A percentile compares a stretch with the other conserved stretches of the same genome.
Conservation (phyloP, 1,284 basidiomycete species). For the Cryptococcus floricola region DNA sequence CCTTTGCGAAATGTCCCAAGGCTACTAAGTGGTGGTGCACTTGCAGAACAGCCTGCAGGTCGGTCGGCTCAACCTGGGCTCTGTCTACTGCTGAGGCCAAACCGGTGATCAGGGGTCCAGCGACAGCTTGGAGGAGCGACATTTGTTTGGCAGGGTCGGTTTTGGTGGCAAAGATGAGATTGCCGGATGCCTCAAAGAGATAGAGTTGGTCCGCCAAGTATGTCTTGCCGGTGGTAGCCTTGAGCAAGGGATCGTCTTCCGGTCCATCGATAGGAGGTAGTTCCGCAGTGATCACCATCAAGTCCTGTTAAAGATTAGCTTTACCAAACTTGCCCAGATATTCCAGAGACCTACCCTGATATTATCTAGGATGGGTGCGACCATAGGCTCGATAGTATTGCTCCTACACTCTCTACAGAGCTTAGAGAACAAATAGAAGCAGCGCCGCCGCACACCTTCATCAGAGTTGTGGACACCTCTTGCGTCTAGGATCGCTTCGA, state of each 20-base stretch:
- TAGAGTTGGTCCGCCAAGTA: conserved; percentile 90
- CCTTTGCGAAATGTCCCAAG: conserved; percentile 90
- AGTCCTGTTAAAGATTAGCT: conserved; percentile 41
- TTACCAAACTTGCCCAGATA: background rate
- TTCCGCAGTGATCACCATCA: conserved; percentile 52
- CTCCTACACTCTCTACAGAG: conserved; percentile 82
- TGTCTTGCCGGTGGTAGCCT: conserved; percentile 63
- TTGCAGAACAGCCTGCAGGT: conserved; percentile 69
- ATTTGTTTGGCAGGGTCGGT: conserved; percentile 66
- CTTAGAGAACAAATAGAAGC: conserved; percentile 89
- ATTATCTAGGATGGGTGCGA: conserved; percentile 66
- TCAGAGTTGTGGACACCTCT: conserved; percentile 86
- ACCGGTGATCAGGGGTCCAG: conserved; percentile 75
- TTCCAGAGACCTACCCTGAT: conserved; percentile 54
- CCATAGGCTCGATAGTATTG: conserved; percentile 73
- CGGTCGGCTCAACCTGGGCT: conserved; percentile 20
- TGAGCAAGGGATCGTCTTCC: conserved; percentile 58
- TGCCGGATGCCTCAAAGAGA: conserved; percentile 88
- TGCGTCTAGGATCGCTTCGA: conserved; percentile 82
- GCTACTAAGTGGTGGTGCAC: conserved; percentile 97
- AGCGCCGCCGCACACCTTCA: conserved; percentile 66
- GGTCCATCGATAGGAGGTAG: conserved; percentile 52
- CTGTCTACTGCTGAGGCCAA: conserved; percentile 64
- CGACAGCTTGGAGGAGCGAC: conserved; percentile 67
- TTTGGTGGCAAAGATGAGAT: conserved; percentile 69